Conservation (phyloP, 208 protist species). For the Acanthamoeba polyphaga region DNA sequence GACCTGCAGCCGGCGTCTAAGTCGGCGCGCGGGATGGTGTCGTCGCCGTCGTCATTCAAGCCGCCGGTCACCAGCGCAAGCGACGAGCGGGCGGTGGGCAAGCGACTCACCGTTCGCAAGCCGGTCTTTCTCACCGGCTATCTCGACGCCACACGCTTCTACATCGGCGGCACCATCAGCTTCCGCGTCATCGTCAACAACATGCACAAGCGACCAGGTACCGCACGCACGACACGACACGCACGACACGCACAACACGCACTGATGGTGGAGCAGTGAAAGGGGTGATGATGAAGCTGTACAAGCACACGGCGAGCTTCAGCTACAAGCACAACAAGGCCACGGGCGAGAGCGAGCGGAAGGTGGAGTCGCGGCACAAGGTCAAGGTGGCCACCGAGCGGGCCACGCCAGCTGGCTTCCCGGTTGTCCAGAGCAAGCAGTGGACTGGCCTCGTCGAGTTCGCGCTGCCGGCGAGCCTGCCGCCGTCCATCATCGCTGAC, state of each 20-base stretch:
- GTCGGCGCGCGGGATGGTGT: neutral
- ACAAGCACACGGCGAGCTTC: slow-evolving; percentile 40
- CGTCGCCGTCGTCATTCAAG: slow-evolving; percentile 27
- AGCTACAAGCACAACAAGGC: slow-evolving; percentile 25
- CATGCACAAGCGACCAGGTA: slow-evolving; percentile 37
- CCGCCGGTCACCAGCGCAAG: slow-evolving; percentile 17
- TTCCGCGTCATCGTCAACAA: slow-evolving; percentile 7
- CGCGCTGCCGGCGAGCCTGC: neutral
- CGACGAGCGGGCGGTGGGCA: slow-evolving; percentile 27
- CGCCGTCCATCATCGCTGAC: slow-evolving; percentile 20
- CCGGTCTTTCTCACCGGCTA: slow-evolving; percentile 24
- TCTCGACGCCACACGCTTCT: neutral
- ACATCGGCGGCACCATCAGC: slow-evolving; percentile 4
- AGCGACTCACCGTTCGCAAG: neutral
- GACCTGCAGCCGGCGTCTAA: neutral
- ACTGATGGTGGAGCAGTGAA: neutral
- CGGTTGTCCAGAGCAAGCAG: neutral
- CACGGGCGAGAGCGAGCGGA: slow-evolving; percentile 25
- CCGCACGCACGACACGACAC: neutral
- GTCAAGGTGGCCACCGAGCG: neutral
- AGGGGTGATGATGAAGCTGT: slow-evolving; percentile 28
- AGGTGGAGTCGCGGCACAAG: neutral
- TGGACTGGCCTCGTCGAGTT: slow-evolving; percentile 21
- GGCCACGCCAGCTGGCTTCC: neutral
- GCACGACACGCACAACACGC: neutral